Evolutionary conservation across 1,139 yeast genomes (phyloP).

Genomic region (Trichomonascaceae sp.): DNA sequence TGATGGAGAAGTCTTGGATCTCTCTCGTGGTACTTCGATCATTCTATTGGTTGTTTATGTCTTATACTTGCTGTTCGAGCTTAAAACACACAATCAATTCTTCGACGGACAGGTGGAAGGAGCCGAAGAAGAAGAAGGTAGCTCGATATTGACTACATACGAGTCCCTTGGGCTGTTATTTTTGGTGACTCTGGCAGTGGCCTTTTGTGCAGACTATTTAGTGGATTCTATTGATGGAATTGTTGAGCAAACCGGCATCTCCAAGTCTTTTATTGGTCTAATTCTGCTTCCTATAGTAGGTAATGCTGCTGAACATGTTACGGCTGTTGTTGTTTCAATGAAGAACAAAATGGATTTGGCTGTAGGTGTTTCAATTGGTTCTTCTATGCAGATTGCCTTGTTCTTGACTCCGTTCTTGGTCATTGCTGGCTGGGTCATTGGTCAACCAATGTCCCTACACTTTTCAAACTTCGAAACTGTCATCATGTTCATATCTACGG

Average conservation of each 20-base stretch:
- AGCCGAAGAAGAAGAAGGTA: slow-evolving; percentile 27
- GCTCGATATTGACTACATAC: slow-evolving; percentile 25
- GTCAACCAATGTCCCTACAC: slow-evolving; percentile 86
- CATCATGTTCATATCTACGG: slow-evolving; percentile 78
- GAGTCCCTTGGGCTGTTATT: slow-evolving; percentile 38
- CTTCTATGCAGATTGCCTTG: slow-evolving; percentile 88
- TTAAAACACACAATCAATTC: slow-evolving; percentile 70
- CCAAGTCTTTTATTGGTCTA: slow-evolving; percentile 92
- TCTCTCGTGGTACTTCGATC: slow-evolving; percentile 83
- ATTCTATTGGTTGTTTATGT: slow-evolving; percentile 72
- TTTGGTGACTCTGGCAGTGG: slow-evolving; percentile 69
- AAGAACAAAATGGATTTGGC: slow-evolving; percentile 97
- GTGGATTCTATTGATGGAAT: slow-evolving; percentile 90
- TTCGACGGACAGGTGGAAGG: slow-evolving; percentile 44
- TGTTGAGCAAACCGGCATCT: slow-evolving; percentile 75
- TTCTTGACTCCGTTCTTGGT: slow-evolving; percentile 96
- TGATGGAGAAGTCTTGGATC: slow-evolving; percentile 50
- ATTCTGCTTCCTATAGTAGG: slow-evolving; percentile 95
- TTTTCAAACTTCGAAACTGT: slow-evolving; percentile 94
- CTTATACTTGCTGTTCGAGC: slow-evolving; percentile 77
- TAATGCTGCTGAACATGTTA: slow-evolving; percentile 97
- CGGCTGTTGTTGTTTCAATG: slow-evolving; percentile 90
- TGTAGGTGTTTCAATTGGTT: slow-evolving; percentile 95
- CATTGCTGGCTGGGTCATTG: slow-evolving; percentile 82
- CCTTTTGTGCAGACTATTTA: slow-evolving; percentile 86